Base-by-base conservation (phyloP, 2,329 filamentous ascomycete species). In the Pseudomassariella vexata region DNA sequence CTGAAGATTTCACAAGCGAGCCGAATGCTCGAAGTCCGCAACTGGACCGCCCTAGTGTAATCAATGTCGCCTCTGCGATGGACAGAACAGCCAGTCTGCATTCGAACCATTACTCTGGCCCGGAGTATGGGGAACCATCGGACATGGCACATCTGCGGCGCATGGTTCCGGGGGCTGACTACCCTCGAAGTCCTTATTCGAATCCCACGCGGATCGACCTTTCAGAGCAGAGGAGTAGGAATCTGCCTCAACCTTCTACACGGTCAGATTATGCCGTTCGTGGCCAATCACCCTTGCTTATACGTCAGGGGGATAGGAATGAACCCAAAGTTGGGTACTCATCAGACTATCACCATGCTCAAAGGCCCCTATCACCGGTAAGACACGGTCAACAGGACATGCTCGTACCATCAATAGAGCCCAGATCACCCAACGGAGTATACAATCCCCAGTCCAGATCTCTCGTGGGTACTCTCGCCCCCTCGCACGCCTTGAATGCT, bases 301-400 rank as follows among this genome's bases (percentile, higher is more conserved):
- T 47, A 26, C 43, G 45, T 31, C 32, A 46, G 15, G 38, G 40
- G 18, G 49, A 54, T 22, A 33, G 32, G 30, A 37, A 47, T 22
- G 39, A 36, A 18, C 49, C 53, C 50, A 54, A 55, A 55, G 53
- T 53, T 54, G 53, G 53, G 52, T 40, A 40, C 20, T 31, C 34
- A 31, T 23, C 26, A 25, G 25, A 28, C 22, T 33, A 18, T 35
- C 42, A 41, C 14, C 41, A 34, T 28, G 24, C 44, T 24, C 37
- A 39, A n/a, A 27, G 31, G 34, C 39, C 48, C 26, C 21, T 52
- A 19, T 47, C 48, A 19, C 47, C 49, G 23, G 40, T 49, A 34
- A 48, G 47, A 39, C 27, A 43, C 31, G 42, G 47, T 28, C 41
- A 55, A 19, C 47, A 55, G 35, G 53, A 56, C 39, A 46, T 54